Evolutionary conservation across 768 basidiomycete species (phyloP).

Genomic region (Thelephora ganbajun): DNA sequence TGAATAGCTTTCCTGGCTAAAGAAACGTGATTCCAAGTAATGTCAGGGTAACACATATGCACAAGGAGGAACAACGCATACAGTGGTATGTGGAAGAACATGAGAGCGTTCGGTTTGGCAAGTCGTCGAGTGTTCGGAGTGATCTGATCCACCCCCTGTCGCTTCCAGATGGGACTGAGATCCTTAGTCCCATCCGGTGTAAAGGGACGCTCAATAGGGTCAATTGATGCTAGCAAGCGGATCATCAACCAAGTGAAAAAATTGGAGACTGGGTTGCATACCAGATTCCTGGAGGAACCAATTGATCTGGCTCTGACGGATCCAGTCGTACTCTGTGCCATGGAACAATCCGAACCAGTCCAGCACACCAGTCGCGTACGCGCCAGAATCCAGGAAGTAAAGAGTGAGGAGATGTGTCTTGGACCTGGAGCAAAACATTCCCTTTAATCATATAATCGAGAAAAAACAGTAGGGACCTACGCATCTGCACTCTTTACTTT

Average conservation of each 20-base stretch:
- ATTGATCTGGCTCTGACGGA: conserved; percentile 68
- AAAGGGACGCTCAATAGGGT: conserved; percentile 73
- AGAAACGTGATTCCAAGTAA: background rate
- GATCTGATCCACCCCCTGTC: conserved; percentile 41
- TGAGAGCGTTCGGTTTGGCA: conserved; percentile 89
- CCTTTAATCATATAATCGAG: background rate
- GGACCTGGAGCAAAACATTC: conserved; percentile 32
- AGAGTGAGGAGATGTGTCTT: conserved; percentile 81
- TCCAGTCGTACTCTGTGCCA: conserved; percentile 78
- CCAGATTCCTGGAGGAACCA: conserved; percentile 84
- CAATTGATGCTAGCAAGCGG: conserved; percentile 33
- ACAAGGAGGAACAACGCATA: conserved; percentile 21
- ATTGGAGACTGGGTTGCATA: conserved; percentile 11
- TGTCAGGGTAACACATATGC: background rate
- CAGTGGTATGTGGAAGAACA: conserved; percentile 98
- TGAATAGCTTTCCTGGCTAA: conserved; percentile 43
- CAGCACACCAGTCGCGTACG: conserved; percentile 47
- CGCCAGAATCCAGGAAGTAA: conserved; percentile 84
- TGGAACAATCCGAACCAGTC: conserved; percentile 51
- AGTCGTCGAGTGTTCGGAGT: conserved; percentile 39
- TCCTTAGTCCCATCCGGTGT: conserved; percentile 63
- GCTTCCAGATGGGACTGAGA: conserved; percentile 37
- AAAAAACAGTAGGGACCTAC: conserved; percentile 29
- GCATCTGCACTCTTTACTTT: conserved; percentile 76
- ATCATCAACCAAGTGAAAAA: background rate